Evolutionary conservation across 2,329 filamentous ascomycete species (phyloP).

Genomic region (Pochonia chlamydosporia): DNA sequence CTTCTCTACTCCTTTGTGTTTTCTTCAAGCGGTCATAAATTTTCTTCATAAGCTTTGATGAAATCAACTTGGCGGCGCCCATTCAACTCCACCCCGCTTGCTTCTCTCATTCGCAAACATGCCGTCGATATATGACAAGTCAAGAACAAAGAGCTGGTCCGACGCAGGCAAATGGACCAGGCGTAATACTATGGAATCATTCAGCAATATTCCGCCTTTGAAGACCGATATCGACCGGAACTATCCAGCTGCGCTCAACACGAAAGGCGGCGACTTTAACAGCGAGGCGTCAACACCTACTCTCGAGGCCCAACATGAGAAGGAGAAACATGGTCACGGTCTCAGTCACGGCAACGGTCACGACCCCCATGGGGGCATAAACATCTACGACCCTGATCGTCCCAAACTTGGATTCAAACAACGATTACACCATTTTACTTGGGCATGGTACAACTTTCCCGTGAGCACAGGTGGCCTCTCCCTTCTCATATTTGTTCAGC

Average conservation of each 20-base stretch:
- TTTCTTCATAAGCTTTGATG: no score
- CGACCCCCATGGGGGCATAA: constrained; percentile 5
- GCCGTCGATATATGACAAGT: no score
- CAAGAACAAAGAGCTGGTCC: not conserved
- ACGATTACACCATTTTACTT: constrained; percentile 55
- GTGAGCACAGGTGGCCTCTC: constrained; percentile 72
- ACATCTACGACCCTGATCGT: constrained; percentile 16
- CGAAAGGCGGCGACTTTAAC: not conserved
- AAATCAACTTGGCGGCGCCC: no score
- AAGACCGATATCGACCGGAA: not conserved
- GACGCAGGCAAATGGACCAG: not conserved
- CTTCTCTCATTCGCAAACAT: no score
- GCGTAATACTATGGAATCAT: not conserved
- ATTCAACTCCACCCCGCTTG: no score
- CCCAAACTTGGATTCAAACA: constrained; percentile 33
- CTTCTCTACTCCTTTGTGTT: no score
- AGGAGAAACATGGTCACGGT: no score
- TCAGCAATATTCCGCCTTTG: not conserved
- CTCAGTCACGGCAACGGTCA: not conserved
- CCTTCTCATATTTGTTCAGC: constrained; percentile 55
- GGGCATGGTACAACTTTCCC: constrained; percentile 69
- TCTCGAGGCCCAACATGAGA: not conserved
- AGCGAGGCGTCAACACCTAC: not conserved
- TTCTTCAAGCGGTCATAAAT: no score
- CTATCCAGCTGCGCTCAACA: not conserved